phyloP scores from a whole-genome alignment of 2,329 filamentous ascomycete species.

The Fusarium siculi region DNA sequence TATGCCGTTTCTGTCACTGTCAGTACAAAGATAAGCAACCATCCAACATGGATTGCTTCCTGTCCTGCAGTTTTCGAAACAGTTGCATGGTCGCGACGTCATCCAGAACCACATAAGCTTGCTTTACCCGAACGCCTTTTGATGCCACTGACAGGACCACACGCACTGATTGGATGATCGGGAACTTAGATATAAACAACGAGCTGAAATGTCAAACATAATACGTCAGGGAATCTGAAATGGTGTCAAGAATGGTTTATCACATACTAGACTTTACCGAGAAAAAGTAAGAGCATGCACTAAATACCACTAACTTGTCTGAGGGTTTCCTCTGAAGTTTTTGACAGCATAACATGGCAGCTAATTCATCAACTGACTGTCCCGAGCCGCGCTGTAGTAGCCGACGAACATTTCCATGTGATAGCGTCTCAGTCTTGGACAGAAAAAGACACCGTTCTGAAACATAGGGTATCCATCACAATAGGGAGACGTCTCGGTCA shows the following conservation, averaged over 20 bases:
- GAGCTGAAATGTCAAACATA: constrained; percentile 26
- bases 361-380: constrained; percentile 3
- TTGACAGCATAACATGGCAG: constrained; percentile 8
- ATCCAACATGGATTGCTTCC: constrained; percentile 19
- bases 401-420: constrained; percentile 35
- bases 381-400: neutral
- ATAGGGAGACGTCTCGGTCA: neutral
- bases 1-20: constrained; percentile 12
- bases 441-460: neutral
- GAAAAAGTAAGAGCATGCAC: neutral
- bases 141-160: constrained; percentile 10
- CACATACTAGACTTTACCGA: constrained; percentile 2
- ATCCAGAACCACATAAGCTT: constrained; percentile 38
- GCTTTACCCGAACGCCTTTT: constrained; percentile 31
- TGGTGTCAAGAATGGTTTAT: constrained; percentile 1
- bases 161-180: constrained; percentile 18
- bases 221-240: constrained; percentile 29
- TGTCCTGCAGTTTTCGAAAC: constrained; percentile 34
- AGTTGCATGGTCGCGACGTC: constrained; percentile 39
- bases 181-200: neutral
- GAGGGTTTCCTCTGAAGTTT: neutral
- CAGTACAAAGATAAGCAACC: constrained; percentile 7
- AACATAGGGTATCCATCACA: constrained; percentile 5
- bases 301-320: neutral
- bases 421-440: constrained; percentile 6